phyloP scores from a whole-genome alignment of 164 flowering plant species.

The Stephania yunnanensis region DNA sequence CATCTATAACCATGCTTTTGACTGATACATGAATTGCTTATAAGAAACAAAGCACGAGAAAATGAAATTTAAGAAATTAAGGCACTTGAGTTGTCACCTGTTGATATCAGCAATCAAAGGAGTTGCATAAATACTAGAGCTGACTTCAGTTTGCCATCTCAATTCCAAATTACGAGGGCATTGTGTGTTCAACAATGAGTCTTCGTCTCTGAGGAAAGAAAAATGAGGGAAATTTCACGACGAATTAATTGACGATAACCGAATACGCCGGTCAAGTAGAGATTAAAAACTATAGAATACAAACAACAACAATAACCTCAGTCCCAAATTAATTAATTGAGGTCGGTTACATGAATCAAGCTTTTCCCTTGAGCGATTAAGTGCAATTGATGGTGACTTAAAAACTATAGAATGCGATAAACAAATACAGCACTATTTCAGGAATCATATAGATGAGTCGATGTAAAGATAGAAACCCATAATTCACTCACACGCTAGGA shows the following conservation, averaged over 20 bases:
- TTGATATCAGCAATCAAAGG: slow-evolving; percentile 96
- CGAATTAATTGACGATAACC: neutral
- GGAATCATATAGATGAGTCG: no score
- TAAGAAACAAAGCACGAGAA: neutral
- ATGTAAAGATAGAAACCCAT: neutral
- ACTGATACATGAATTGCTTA: neutral
- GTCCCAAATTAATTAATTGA: no score
- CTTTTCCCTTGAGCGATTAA: no score
- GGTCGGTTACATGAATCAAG: no score
- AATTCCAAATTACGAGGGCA: slow-evolving; percentile 91
- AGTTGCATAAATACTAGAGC: slow-evolving; percentile 92
- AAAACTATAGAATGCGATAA: neutral
- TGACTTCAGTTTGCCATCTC: slow-evolving; percentile 97
- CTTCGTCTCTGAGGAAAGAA: slow-evolving; percentile 66
- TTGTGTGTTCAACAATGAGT: slow-evolving; percentile 69
- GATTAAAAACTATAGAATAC: neutral
- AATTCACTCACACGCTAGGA: slow-evolving; percentile 56
- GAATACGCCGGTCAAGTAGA: neutral
- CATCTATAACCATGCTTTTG: no score
- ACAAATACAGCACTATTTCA: no score
- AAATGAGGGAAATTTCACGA: neutral
- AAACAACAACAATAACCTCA: no score
- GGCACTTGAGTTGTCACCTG: slow-evolving; percentile 35
- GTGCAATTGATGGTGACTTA: no score
- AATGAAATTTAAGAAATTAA: neutral